A percentile compares a stretch with the other conserved stretches of the same genome.
phyloP scores from a whole-genome alignment of 139 green algal genomes.

The Gonium pectorale region DNA sequence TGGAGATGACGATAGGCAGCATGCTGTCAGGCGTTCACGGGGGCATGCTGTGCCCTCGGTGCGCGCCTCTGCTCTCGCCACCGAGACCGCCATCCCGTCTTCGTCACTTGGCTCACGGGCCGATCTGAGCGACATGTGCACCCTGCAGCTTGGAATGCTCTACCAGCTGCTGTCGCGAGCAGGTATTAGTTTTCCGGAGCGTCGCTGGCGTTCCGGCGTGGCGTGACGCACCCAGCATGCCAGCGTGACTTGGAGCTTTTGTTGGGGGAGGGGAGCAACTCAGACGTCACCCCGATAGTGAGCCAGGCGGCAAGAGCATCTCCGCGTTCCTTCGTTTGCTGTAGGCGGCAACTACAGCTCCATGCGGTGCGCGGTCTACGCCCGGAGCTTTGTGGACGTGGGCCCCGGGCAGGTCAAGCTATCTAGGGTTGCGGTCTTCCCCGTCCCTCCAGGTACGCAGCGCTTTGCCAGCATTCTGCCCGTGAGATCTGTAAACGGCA shows the following conservation, averaged over 20 bases:
- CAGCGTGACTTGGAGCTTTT: too few species aligned
- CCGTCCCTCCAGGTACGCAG: background rate
- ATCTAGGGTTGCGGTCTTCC: conserved; percentile 3
- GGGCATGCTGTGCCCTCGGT: background rate
- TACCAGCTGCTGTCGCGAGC: conserved; percentile 30
- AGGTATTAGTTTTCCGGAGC: too few species aligned
- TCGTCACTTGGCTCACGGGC: background rate
- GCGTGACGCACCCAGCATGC: too few species aligned
- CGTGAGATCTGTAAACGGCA: too few species aligned
- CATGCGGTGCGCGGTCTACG: conserved; percentile 40
- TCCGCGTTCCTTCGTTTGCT: background rate
- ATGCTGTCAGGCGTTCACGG: too few species aligned
- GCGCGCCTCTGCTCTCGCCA: background rate
- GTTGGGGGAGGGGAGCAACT: too few species aligned
- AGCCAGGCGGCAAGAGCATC: too few species aligned
- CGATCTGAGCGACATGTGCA: conserved; percentile 30
- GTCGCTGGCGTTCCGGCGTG: too few species aligned
- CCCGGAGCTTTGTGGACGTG: conserved; percentile 7
- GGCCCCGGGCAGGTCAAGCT: conserved; percentile 34
- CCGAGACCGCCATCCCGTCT: background rate
- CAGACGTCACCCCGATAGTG: too few species aligned
- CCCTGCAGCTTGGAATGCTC: conserved; percentile 34
- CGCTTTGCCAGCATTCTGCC: too few species aligned
- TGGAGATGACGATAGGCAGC: too few species aligned
- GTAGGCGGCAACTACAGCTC: conserved; percentile 18